A percentile compares a stretch with the other conserved stretches of the same genome.
These are phyloP conservation scores for Globisporangium emineosum DNA, from an alignment of 352 stramenopile species.

Conservation along the genomic window DNA sequence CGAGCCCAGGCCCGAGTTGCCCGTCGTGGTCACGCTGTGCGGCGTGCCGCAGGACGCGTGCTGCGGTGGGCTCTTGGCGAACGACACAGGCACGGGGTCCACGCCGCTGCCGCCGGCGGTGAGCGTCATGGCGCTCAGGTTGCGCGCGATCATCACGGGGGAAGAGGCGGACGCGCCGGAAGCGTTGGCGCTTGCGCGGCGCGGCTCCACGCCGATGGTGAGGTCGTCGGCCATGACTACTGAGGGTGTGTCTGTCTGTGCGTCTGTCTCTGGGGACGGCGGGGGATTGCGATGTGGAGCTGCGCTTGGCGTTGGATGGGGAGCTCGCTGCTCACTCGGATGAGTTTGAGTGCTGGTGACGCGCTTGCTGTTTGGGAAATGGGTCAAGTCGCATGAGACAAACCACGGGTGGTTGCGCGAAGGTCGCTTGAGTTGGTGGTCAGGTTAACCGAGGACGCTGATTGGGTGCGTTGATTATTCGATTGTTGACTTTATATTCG, in stretches of 20 bases:
- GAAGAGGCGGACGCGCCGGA: background rate
- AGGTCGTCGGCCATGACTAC: conserved; percentile 14
- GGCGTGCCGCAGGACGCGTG: conserved; percentile 16
- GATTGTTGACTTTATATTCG: background rate
- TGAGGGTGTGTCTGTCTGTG: background rate
- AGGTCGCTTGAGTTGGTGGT: background rate
- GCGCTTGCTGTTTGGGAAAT: too few relatives aligned
- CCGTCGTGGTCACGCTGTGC: conserved; percentile 15
- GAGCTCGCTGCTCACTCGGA: background rate
- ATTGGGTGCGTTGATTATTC: background rate
- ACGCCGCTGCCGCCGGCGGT: conserved; percentile 24
- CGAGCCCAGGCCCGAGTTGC: background rate
- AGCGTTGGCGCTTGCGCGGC: conserved; percentile 1
- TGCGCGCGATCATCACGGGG: conserved; percentile 16
- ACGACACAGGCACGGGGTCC: conserved; percentile 30
- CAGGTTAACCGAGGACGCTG: background rate
- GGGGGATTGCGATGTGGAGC: background rate
- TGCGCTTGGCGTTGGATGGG: background rate
- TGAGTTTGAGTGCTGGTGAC: conserved; percentile 4
- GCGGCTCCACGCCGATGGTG: conserved; percentile 10
- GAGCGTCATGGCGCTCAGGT: conserved; percentile 17
- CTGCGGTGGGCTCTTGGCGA: conserved; percentile 23
- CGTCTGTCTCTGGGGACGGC: background rate
- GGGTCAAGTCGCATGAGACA: conserved; percentile 3
- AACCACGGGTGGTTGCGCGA: background rate